These are phyloP conservation scores for Trichoderma cornu-damae DNA, from an alignment of 2,329 filamentous ascomycete genomes.

Conservation along the genomic window DNA sequence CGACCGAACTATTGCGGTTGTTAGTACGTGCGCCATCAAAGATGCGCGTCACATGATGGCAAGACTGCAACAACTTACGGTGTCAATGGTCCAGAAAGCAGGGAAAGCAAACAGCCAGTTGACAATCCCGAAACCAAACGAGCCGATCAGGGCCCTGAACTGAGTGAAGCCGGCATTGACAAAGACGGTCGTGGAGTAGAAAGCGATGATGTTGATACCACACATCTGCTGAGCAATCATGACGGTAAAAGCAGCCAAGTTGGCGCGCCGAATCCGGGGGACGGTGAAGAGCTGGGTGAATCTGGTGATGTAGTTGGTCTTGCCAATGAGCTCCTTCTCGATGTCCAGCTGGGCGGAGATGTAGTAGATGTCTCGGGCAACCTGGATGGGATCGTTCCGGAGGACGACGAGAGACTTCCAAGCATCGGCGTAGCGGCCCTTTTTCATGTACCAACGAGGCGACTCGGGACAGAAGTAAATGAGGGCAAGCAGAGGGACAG, in stretches of 20 bases:
- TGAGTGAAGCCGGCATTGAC: conserved; percentile 50
- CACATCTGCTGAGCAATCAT: conserved; percentile 76
- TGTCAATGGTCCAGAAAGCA: conserved; percentile 62
- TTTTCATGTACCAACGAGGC: conserved; percentile 61
- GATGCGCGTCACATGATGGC: too few species aligned
- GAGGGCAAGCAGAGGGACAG: conserved; percentile 47
- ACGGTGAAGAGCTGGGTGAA: conserved; percentile 61
- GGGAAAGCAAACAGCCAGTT: conserved; percentile 65
- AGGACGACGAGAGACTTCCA: conserved; percentile 51
- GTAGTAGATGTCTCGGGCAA: conserved; percentile 57
- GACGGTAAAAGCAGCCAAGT: conserved; percentile 68
- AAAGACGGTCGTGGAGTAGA: conserved; percentile 64
- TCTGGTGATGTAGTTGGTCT: conserved; percentile 41
- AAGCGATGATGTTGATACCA: conserved; percentile 65
- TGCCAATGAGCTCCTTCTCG: conserved; percentile 36
- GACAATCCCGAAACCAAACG: conserved; percentile 48
- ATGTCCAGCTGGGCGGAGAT: conserved; percentile 40
- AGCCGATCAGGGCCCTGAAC: conserved; percentile 48
- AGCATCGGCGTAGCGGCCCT: conserved; percentile 54
- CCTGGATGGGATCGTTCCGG: conserved; percentile 50
- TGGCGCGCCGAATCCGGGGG: conserved; percentile 64
- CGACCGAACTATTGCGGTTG: conserved; percentile 47
- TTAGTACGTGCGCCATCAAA: conserved; percentile 11
- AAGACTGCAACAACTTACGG: conserved; percentile 34
- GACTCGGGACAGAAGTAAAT: conserved; percentile 62